Evolutionary conservation across 2,329 filamentous ascomycete species (phyloP), one percentile per base, ranked within the genome.

Genomic region (Epichloe bromicola): DNA sequence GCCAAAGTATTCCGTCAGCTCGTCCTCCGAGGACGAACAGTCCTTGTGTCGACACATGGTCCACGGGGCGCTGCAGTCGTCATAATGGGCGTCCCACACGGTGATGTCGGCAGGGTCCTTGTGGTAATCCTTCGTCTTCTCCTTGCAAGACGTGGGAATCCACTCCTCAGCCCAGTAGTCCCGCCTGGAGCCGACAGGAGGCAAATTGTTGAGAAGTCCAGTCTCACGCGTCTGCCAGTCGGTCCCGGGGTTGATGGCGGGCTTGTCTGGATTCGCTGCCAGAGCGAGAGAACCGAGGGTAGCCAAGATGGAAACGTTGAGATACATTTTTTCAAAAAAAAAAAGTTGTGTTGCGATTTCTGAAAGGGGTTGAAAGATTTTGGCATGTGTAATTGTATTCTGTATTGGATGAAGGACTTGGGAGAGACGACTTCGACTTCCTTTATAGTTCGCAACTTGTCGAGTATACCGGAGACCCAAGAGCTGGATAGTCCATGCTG

Each of bases 11-110:
- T 59, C 57, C 12, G 60, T 55, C 56, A 65, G 61, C 23, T 58
- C 54, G 3, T 46, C 42, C 48, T 60, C 46, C 53, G 49, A 55
- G n/a, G 58, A 51, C 1, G 53, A 49, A 10, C 60, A 54, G 34
- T 60, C 51, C 42, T 56, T 59, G 52, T 64, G 61, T 1, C 64
- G 56, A 49, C 64, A 66, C 42, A 66, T 59, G 47, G 60, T 57
- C 63, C 63, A 66, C 23, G 56, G 51, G 42, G 56, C 48, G 17
- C 20, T 34, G 53, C 63, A 66, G 53, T 64, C 63, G 42, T 54
- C 44, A 45, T 60, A 64, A 47, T 53, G 55, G 20, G 60, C 57
- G 50, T 60, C 57, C 55, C 59, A 64, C 41, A 59, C 55, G 33
- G 51, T 53, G 20, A 64, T 46, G 42, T 64, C 61, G 26, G 26